Conservation (phyloP, 106 monocot species). For the Posidonia australis region DNA sequence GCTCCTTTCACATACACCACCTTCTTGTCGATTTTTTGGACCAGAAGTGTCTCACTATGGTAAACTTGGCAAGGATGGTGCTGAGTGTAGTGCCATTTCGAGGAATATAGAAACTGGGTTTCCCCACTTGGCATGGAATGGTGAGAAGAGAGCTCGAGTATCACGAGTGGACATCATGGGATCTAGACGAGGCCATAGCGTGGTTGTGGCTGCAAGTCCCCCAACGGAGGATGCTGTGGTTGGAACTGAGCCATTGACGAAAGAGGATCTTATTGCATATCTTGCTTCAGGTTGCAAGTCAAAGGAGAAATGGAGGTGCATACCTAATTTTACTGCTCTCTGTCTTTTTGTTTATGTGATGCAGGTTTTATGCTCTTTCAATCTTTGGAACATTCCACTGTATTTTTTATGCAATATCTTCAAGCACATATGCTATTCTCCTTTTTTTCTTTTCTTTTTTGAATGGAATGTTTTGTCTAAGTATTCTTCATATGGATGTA, state of each 20-base stretch:
- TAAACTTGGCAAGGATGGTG: background rate
- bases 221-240: constrained; percentile 71
- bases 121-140: constrained; percentile 9
- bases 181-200: constrained; percentile 10
- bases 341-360: background rate
- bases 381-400: no score
- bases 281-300: constrained; percentile 84
- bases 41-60: constrained; percentile 5
- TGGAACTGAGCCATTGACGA: constrained; percentile 68
- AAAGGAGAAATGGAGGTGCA: constrained; percentile 83
- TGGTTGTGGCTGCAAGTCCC: constrained; percentile 69
- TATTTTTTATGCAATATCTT: no score
- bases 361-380: no score
- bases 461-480: no score
- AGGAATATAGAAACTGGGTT: constrained; percentile 5
- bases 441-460: no score
- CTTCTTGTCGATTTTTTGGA: constrained; percentile 5
- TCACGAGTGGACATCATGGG: constrained; percentile 3
- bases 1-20: constrained; percentile 8
- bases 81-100: constrained; percentile 12
- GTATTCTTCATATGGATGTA: no score
- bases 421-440: no score
- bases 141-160: constrained; percentile 17
- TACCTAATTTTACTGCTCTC: background rate
- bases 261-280: constrained; percentile 77